Evolutionary conservation across 805 yeast species (phyloP), one percentile per base, ranked within the genome.

Genomic region (Saturnispora silvae): DNA sequence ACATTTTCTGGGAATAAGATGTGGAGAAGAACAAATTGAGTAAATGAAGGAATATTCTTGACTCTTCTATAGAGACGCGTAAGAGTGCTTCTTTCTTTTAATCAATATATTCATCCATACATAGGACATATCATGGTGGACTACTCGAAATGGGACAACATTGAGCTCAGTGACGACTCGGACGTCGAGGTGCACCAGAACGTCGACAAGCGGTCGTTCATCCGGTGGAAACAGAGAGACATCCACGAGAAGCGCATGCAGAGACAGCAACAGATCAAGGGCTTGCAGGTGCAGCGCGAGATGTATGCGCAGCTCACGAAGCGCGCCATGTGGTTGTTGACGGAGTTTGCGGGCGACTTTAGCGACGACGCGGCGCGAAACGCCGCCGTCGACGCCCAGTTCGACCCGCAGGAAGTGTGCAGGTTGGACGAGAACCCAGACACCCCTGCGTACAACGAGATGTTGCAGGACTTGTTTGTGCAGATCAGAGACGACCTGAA

Each of bases 171-270:
- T 16, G 99, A 92, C 56, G 99, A 92, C 59, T 85, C 96, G 7
- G 98, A 92, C 52, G 67, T 92, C 34, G 98, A 92, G 53, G 97
- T 89, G 13, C 99, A 92, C 56, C 99, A 97, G 42, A 92, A 92
- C 54, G 98, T 92, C 23, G 99, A 92, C 58, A 92, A 92, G 56
- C 65, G 64, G 28, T 87, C 97, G 1, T 89, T 92, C 48, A 84
- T 92, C 50, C 74, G 77, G 42, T 89, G 97, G 98, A 89, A 85
- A 55, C 99, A 92, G 61, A 81, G 95, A 52, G 95, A 87, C 49
- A 92, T 92, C 46, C 98, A 92, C 56, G 96, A 89, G 54, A 81
- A 86, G 60, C 76, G 99, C 44, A 71, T 68, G 28, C 83, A 83
- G 54, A 65, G 94, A 52, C 80, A 81, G 51, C 70, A 73, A 31